Evolutionary conservation across 371 early-diverging fungal species (phyloP).

Genomic region (Haplosporangium sp.): DNA sequence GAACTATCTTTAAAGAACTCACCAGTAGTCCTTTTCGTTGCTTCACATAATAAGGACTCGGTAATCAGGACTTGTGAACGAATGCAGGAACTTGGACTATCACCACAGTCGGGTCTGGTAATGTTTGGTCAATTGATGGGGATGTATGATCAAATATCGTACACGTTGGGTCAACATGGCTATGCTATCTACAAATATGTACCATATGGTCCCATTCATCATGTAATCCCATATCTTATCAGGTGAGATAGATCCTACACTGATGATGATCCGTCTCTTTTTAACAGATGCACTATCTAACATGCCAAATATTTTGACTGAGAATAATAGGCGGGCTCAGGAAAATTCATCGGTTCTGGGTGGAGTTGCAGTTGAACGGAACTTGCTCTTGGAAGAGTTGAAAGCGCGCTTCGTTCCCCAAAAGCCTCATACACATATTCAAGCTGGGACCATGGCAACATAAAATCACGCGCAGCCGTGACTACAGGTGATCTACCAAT

Average conservation of each 20-base stretch:
- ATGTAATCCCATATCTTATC: constrained; percentile 93
- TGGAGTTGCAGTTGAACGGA: constrained; percentile 61
- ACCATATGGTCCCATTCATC: constrained; percentile 87
- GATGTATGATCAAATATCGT: constrained; percentile 87
- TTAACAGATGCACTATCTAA: not conserved
- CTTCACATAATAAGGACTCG: constrained; percentile 91
- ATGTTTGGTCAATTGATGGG: constrained; percentile 92
- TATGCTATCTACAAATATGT: constrained; percentile 90
- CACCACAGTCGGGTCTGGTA: constrained; percentile 72
- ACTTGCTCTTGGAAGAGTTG: constrained; percentile 66
- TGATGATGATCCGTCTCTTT: not conserved
- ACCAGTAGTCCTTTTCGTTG: constrained; percentile 85
- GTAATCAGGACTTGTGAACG: constrained; percentile 73
- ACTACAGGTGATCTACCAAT: no score
- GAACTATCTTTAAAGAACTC: constrained; percentile 51
- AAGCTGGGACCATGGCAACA: constrained; percentile 30
- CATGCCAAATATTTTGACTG: not conserved
- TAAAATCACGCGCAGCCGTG: not conserved
- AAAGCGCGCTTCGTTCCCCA: constrained; percentile 36
- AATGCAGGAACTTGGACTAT: constrained; percentile 73
- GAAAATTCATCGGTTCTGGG: constrained; percentile 89
- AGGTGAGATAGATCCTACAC: constrained; percentile 37
- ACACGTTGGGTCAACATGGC: constrained; percentile 80
- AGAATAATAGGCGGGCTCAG: constrained; percentile 82
- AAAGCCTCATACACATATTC: constrained; percentile 34